A percentile compares a stretch with the other conserved stretches of the same genome.
Evolutionary conservation across 106 monocot species (phyloP).

Genomic region (Alisma plantagoaquatica): DNA sequence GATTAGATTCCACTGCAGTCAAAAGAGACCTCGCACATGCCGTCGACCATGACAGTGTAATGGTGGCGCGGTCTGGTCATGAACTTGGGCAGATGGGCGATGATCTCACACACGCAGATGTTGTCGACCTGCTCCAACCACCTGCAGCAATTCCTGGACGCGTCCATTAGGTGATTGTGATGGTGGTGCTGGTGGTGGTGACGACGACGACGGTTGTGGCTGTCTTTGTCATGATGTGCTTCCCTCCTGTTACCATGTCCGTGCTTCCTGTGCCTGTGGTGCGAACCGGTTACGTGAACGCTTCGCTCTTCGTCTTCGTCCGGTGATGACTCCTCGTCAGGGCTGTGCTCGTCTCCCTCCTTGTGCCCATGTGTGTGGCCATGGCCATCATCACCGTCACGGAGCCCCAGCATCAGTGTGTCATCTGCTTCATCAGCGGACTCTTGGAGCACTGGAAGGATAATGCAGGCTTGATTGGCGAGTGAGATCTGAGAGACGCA

Average conservation of each 20-base stretch:
- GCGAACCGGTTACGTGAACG: no score
- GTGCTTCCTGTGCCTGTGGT: no score
- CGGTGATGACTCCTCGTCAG: no score
- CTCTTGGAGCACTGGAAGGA: neutral
- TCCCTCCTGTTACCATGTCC: no score
- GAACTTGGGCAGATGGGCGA: conserved; percentile 5
- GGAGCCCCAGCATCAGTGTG: neutral
- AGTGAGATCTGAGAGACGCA: conserved; percentile 6
- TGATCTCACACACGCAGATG: conserved; percentile 10
- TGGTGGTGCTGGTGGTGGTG: no score
- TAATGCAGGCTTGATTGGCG: conserved; percentile 6
- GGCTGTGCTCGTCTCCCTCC: no score
- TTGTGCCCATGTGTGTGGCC: neutral
- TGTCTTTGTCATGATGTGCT: no score
- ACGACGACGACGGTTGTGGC: no score
- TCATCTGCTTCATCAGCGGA: neutral
- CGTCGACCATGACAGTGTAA: conserved; percentile 2
- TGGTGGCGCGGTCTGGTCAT: neutral
- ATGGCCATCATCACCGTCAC: neutral
- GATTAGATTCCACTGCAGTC: neutral
- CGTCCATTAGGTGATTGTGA: no score
- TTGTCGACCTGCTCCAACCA: conserved; percentile 10
- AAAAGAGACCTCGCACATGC: conserved; percentile 1
- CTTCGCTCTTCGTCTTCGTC: no score
- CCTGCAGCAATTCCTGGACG: conserved; percentile 10